Base-by-base conservation (phyloP, 139 green algal species). In the Chlamydomonas sphaeroides region DNA sequence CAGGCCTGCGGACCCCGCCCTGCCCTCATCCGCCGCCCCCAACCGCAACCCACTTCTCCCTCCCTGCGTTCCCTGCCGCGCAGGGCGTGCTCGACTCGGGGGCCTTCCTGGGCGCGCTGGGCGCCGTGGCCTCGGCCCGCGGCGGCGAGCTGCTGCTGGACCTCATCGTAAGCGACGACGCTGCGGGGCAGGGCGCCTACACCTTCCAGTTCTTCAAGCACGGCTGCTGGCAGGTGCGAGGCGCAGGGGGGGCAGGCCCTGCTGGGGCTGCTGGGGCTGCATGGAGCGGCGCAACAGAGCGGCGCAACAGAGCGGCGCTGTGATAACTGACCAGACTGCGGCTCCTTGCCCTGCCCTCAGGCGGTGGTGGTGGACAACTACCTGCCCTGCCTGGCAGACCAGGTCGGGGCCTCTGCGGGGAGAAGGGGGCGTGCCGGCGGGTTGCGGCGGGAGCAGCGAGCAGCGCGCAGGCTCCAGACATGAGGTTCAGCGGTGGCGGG, bases 191-290 rank as follows among this genome's bases (percentile, higher is more conserved):
- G 38, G 84, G 86, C 42, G 69, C 65, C 42, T 90, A 85, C 83
- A 91, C 87, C 3, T 90, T 91, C 59, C 88, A 92, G 85, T 91
- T 94, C 82, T 94, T 91, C 85, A 94, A 94, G 79, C 90, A 92
- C 68, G 90, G 90, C 45, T 89, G 80, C 66, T 94, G 90, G 90
- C 90, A 93, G n/a, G n/a, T n/a, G n/a, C n/a, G n/a, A n/a, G n/a
- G n/a, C n/a, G n/a, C n/a, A n/a, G n/a, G n/a, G n/a, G n/a, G n/a
- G n/a, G n/a, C n/a, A n/a, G n/a, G n/a, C n/a, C n/a, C n/a, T n/a
- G n/a, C n/a, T n/a, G n/a, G n/a, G n/a, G n/a, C n/a, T n/a, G n/a
- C n/a, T n/a, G n/a, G n/a, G n/a, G n/a, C n/a, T n/a, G n/a, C n/a
- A n/a, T n/a, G n/a, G n/a, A n/a, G n/a, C n/a, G n/a, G n/a, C n/a